Percentiles rank a stretch among this genome's conserved stretches.
Conservation (phyloP, 192 early-diverging fungal species). For the Podila epigama region DNA sequence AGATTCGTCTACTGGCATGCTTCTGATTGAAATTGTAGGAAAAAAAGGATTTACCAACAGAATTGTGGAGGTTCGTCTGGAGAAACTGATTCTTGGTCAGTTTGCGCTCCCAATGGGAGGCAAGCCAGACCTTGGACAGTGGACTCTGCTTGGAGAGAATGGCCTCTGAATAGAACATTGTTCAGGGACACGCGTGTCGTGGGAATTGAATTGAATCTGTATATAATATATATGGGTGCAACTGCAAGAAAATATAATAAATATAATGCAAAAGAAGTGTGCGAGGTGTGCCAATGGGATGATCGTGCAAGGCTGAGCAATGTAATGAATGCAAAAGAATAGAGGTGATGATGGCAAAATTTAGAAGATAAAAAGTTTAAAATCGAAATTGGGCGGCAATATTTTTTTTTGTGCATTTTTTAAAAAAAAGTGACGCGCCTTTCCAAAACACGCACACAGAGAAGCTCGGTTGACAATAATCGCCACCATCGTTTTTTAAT, state of each 20-base stretch:
- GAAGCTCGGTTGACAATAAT: no score
- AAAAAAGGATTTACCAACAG: constrained; percentile 69
- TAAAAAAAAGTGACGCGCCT: background rate
- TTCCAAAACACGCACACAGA: no score
- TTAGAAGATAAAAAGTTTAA: background rate
- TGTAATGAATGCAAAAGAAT: background rate
- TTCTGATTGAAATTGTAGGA: constrained; percentile 77
- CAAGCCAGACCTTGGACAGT: constrained; percentile 96
- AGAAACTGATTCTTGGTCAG: constrained; percentile 93
- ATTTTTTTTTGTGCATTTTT: constrained; percentile 1
- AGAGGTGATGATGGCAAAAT: background rate
- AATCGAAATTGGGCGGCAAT: background rate
- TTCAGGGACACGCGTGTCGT: background rate
- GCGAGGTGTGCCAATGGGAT: background rate
- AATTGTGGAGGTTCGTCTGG: constrained; percentile 89
- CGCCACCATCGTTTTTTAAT: no score
- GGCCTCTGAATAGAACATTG: constrained; percentile 82
- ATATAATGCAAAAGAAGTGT: background rate
- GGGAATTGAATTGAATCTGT: background rate
- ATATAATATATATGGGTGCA: background rate
- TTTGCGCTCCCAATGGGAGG: constrained; percentile 97
- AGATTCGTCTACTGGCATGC: no score
- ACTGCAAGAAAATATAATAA: background rate
- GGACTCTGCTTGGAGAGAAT: constrained; percentile 86
- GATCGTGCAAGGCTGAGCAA: background rate